Evolutionary conservation across 139 green algal species (phyloP), one percentile per base, ranked within the genome.

Genomic region (Coelastrella sp.): DNA sequence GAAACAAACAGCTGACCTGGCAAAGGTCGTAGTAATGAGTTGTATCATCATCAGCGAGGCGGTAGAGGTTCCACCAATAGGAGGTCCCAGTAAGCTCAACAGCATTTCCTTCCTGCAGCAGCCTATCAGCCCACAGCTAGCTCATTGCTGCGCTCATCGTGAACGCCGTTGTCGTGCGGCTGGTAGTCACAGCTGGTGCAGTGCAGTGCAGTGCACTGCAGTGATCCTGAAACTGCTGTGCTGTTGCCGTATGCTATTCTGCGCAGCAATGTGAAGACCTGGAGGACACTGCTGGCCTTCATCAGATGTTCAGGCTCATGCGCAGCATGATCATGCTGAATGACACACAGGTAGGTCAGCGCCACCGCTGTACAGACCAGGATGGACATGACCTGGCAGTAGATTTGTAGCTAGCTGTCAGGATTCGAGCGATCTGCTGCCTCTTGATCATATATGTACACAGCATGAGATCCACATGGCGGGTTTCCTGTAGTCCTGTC

Each of bases 281-380:
- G 88, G 98, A 99, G 88, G 97, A 99, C 85, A 83, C 60, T n/a
- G 93, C 96, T 54, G 88, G 89, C 11, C 91, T 99, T 87, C 77
- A 90, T n/a, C 90, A 96, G 54, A 86, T 98, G 71, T 97, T 97
- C 92, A 58, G 81, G 20, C 92, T 98, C 60, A 92, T 99, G 73
- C 93, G 94, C 71, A 92, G 90, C 57, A 91, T 95, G 60, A 97
- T 99, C 83, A 96, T 99, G 94, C 94, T 99, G 56, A 99, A 99
- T 89, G 98, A 99, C 92, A 95, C 94, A 17, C 83, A 88, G 83
- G 83, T 88, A 54, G 54, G 83, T 56, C 22, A 22, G 7, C n/a
- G 20, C 64, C 22, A 22, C 3, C n/a, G 20, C 64, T 71, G 64
- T 4, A 11, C 64, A 5, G 3, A 11, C 4, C 3, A 14, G 64